A percentile compares a stretch with the other conserved stretches of the same genome.
phyloP scores from a whole-genome alignment of 2,329 filamentous ascomycete species.

The Verticillium tricorpus region DNA sequence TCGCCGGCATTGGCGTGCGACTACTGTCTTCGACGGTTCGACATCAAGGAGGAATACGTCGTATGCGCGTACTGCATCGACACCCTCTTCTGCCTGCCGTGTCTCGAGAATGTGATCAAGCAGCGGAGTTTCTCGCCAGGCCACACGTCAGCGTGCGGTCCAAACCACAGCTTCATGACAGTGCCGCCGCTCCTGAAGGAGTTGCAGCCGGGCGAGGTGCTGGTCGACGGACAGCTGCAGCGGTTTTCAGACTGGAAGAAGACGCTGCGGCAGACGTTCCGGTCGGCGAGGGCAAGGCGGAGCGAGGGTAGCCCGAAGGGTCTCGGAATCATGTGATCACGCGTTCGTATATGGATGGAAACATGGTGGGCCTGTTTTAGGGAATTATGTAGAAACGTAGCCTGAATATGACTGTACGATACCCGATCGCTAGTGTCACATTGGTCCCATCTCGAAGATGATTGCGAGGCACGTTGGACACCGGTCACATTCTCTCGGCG shows the following conservation, averaged over 20 bases:
- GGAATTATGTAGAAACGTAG: neutral
- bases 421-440: neutral
- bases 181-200: constrained; percentile 29
- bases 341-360: neutral
- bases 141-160: constrained; percentile 20
- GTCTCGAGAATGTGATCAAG: constrained; percentile 24
- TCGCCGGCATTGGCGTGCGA: constrained; percentile 22
- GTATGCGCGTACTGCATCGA: constrained; percentile 35
- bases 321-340: constrained; percentile 1
- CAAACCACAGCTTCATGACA: constrained; percentile 31
- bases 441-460: too few species aligned
- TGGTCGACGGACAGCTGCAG: constrained; percentile 26
- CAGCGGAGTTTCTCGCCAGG: constrained; percentile 19
- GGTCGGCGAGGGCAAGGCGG: neutral
- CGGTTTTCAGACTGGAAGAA: constrained; percentile 31
- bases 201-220: constrained; percentile 32
- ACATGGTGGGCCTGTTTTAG: neutral
- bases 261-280: constrained; percentile 21
- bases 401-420: neutral
- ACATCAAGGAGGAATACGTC: constrained; percentile 22
- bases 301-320: neutral
- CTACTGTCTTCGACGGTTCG: constrained; percentile 31
- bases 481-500: too few species aligned
- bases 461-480: too few species aligned
- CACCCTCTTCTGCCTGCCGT: constrained; percentile 28